Percentiles rank a stretch among this genome's conserved stretches.
Conservation (phyloP, 1,139 yeast genomes). For the Debaryomyces coudertii region DNA sequence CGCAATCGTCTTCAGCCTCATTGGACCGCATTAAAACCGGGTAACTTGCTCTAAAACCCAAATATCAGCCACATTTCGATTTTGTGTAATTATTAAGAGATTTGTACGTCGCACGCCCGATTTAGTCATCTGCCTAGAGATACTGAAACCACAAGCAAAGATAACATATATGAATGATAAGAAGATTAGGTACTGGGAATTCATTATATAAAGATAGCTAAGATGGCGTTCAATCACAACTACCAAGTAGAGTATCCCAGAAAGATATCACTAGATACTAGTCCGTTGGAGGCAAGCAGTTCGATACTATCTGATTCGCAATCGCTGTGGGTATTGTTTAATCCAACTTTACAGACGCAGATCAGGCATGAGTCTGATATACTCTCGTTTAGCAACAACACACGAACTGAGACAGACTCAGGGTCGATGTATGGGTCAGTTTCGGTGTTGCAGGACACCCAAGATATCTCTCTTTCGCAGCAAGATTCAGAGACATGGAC, state of each 20-base stretch:
- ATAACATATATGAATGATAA: not conserved
- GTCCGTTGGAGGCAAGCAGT: constrained; percentile 6
- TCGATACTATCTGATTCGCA: constrained; percentile 30
- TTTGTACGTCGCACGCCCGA: not conserved
- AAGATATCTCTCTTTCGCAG: not conserved
- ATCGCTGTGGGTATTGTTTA: constrained; percentile 48
- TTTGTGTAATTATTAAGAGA: not conserved
- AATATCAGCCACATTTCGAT: not conserved
- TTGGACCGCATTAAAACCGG: no score
- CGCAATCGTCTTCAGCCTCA: no score
- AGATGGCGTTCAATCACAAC: constrained; percentile 11
- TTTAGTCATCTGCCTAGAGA: not conserved
- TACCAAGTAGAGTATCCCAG: constrained; percentile 8
- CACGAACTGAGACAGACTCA: constrained; percentile 9
- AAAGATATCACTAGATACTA: constrained; percentile 2
- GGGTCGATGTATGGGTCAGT: not conserved
- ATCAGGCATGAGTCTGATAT: constrained; percentile 37
- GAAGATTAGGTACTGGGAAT: constrained; percentile 2
- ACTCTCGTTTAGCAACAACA: constrained; percentile 41
- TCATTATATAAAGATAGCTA: not conserved
- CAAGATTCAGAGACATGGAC: not conserved
- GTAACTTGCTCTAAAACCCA: no score
- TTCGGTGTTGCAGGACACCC: not conserved
- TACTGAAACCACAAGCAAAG: constrained; percentile 8
- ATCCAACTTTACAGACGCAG: constrained; percentile 26